Evolutionary conservation across 177 flowering plant genomes (phyloP), one percentile per base, ranked within the genome.

Genomic region (Tripterygium wilfordii): DNA sequence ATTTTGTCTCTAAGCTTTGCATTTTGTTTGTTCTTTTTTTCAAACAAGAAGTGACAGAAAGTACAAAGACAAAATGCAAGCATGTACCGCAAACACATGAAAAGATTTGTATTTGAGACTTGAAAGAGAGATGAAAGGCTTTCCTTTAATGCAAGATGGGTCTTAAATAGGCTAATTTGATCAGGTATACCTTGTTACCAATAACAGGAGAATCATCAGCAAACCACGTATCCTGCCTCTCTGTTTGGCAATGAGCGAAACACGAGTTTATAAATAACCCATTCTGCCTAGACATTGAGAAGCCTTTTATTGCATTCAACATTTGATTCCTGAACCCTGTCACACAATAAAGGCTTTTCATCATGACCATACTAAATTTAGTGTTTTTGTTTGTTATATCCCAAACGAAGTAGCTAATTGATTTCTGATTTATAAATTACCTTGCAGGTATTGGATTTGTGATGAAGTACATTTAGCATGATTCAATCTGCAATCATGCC

Each of bases 171-270:
- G 46, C 56, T n/a, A n/a, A n/a, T n/a, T n/a, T n/a, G n/a, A n/a
- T n/a, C n/a, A n/a, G n/a, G 35, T 37, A 40, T 76, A 80, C 97
- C 92, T 80, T 85, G 54, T 72, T 76, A 31, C 72, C 67, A 24
- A 89, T 45, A 41, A 35, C 27, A 9, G 97, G 97, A 43, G 92
- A 73, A 54, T 75, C 40, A 58, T 64, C 69, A 2, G 82, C 63
- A 61, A 78, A 82, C 97, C 97, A 89, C 21, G 30, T 42, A 17
- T 42, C 45, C 45, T 42, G 45, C 9, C 29, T 42, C 45, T 90
- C 97, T 0, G 80, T 58, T 48, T 90, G 97, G 76, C 97, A 85
- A 65, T 90, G 97, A 53, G 87, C 83, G 62, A 87, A 90, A 54
- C 97, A 90, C 35, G 96, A 90, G 58, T 90, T 90, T 66, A 90